phyloP scores from a whole-genome alignment of 345 rosid species.

The Syzygium jambos region DNA sequence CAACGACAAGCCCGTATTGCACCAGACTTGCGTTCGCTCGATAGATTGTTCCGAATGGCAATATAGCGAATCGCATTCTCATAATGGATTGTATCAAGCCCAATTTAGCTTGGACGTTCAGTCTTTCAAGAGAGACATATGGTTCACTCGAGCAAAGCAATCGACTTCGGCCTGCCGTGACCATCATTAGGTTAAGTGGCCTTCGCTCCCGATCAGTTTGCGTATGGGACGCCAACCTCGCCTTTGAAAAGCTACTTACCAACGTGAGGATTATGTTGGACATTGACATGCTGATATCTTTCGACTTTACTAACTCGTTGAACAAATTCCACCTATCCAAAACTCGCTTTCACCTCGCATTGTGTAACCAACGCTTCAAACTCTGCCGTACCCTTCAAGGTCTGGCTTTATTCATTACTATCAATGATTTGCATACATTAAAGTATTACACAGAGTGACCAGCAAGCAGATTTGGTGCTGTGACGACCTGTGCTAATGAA shows the following conservation, averaged over 20 bases:
- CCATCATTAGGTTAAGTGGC: not conserved
- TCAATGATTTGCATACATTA: not conserved
- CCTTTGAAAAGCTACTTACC: not conserved
- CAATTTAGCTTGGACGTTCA: not conserved
- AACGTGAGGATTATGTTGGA: not conserved
- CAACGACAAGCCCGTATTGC: not conserved
- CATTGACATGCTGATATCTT: not conserved
- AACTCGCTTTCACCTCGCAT: not conserved
- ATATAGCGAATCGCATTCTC: rapidly evolving
- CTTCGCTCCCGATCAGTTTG: not conserved
- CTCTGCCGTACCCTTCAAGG: not conserved
- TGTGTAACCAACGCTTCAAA: not conserved
- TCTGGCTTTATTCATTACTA: not conserved
- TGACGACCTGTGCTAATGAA: not conserved
- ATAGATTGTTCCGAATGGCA: not conserved
- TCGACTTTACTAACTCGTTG: not conserved
- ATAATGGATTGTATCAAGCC: not conserved
- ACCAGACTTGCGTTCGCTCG: not conserved
- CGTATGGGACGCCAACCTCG: rapidly evolving
- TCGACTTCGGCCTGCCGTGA: not conserved
- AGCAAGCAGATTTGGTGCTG: not conserved
- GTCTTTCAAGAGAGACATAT: not conserved
- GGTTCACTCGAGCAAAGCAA: not conserved
- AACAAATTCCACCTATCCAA: not conserved
- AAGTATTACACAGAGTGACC: not conserved